phyloP scores from a whole-genome alignment of 495 filamentous ascomycete species.

The Astrothelium macrocarpum region DNA sequence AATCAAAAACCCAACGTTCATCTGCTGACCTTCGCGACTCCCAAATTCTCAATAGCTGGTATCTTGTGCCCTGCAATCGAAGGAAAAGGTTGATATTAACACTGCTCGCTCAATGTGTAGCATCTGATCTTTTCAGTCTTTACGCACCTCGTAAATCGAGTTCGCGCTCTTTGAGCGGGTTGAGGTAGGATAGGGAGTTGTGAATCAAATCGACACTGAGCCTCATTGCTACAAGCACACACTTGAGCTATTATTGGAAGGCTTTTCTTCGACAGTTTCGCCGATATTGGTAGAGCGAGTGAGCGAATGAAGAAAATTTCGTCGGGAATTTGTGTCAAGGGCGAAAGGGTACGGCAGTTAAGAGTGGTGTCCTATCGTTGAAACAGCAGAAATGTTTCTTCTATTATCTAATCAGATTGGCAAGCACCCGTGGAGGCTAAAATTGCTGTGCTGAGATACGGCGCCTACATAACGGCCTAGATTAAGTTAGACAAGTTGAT shows the following conservation, averaged over 20 bases:
- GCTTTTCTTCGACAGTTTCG: no score
- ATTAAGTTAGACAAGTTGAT: no score
- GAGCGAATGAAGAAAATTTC: no score
- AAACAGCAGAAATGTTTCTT: no score
- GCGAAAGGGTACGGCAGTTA: no score
- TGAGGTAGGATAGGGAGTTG: constrained; percentile 89
- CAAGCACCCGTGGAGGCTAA: no score
- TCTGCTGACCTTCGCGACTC: constrained; percentile 79
- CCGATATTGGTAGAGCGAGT: no score
- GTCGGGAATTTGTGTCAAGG: no score
- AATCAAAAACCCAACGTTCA: neutral
- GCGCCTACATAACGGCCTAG: no score
- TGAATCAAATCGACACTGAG: constrained; percentile 89
- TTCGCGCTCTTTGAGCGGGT: constrained; percentile 95
- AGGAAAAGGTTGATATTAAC: constrained; percentile 64
- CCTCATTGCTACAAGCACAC: constrained; percentile 52
- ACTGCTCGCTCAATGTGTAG: constrained; percentile 68
- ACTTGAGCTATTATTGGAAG: neutral
- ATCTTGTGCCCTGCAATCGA: constrained; percentile 87
- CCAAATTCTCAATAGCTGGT: constrained; percentile 93
- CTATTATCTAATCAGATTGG: no score
- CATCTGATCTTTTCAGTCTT: constrained; percentile 88
- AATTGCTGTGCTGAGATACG: no score
- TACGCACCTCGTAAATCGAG: constrained; percentile 96
- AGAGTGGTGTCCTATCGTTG: no score